Base-by-base conservation (phyloP, 306 rosid genomes). In the Geum urbanum region DNA sequence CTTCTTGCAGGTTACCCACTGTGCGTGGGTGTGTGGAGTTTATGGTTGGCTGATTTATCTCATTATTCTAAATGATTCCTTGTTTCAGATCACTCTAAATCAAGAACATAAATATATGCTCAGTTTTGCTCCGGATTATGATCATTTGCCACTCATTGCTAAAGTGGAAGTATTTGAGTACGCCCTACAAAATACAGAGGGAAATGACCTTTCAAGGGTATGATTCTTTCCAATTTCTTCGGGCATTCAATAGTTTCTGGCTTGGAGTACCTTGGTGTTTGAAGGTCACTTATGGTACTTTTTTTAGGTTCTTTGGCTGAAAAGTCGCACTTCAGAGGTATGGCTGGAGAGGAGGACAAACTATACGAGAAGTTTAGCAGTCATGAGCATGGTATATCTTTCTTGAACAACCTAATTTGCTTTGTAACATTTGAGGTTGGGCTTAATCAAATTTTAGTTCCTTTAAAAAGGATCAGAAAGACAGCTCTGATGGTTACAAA, bases 271-370 rank as follows among this genome's bases (percentile, higher is more conserved):
- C 52, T 84, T 71, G 54, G 0, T 43, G 44, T 69, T 73, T 69
- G 27, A 70, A 62, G 79, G 45, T 79, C 72, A 32, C 22, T 69
- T 24, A 16, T 72, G 61, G 62, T 73, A 74, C 64, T 65, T 71
- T 71, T 77, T 20, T 7, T 80, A 92, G 98, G 95, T 94, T 56
- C 97, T 94, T 61, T 91, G 98, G 98, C 89, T 94, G 86, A 94
- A 94, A 85, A 94, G 98, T 83, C 92, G 98, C 46, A 90, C 98
- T 52, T 94, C 98, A 18, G 98, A 94, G 82, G 76, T 94, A 76
- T 94, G 98, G 98, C 83, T 94, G 27, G 98, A 90, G 86, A 94
- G 98, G 82, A 90, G 98, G 76, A 94, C 98, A 65, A 94, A 94
- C 78, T 94, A 94, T 70, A 94, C 98, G 3, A 86, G 97, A 79